A percentile compares a stretch with the other conserved stretches of the same genome.
phyloP scores from a whole-genome alignment of 2,329 filamentous ascomycete species.

The Aaosphaeria pasadenensis region DNA sequence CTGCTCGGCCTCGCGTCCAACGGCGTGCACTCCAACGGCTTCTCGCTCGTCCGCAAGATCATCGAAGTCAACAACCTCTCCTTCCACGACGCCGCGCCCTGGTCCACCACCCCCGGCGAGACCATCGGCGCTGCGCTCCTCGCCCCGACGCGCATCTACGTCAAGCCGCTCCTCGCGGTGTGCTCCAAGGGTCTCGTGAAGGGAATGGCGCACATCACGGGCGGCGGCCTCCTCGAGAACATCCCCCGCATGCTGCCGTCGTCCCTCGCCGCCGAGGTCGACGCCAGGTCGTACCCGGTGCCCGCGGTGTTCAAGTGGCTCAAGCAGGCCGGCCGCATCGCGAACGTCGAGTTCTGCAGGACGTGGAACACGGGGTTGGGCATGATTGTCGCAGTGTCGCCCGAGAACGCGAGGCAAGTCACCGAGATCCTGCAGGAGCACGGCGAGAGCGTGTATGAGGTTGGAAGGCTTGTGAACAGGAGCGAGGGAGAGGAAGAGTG shows the following conservation, averaged over 20 bases:
- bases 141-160: conserved; percentile 91
- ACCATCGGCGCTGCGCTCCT: conserved; percentile 75
- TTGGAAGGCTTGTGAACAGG: conserved; percentile 69
- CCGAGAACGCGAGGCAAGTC: conserved; percentile 61
- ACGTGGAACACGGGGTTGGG: conserved; percentile 95
- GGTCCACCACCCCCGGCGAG: conserved; percentile 54
- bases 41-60: conserved; percentile 92
- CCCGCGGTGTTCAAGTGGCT: conserved; percentile 86
- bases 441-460: conserved; percentile 73
- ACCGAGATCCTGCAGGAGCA: conserved; percentile 58
- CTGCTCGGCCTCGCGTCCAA: conserved; percentile 81
- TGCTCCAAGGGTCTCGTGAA: conserved; percentile 66
- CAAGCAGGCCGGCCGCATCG: conserved; percentile 68
- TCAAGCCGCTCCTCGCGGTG: conserved; percentile 72
- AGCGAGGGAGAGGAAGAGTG: conserved; percentile 58
- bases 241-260: conserved; percentile 88
- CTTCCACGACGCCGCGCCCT: conserved; percentile 74
- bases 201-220: conserved; percentile 95
- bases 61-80: conserved; percentile 68
- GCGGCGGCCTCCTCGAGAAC: conserved; percentile 89
- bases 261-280: conserved; percentile 74
- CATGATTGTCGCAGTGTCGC: conserved; percentile 82
- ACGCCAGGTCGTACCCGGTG: conserved; percentile 71
- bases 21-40: conserved; percentile 94
- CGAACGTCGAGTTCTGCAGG: conserved; percentile 75